Base-by-base conservation (phyloP, 1,284 basidiomycete species). In the Neotropicomus parvogracilis region DNA sequence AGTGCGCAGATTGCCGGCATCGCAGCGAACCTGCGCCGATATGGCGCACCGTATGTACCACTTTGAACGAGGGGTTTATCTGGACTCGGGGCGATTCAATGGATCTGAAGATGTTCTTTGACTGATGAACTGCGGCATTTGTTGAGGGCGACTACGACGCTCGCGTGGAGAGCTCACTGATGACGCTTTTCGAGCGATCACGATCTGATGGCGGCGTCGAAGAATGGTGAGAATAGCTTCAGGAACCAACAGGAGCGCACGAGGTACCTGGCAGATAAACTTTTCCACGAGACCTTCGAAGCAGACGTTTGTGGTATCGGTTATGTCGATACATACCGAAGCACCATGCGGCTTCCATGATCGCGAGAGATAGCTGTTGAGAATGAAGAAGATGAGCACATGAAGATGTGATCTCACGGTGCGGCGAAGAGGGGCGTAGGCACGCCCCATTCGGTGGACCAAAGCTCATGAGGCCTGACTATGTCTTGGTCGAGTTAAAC, bases 301-400 rank as follows among this genome's bases (percentile, higher is more conserved):
- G 50, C 80, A 80, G 1, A 75, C 65, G 56, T 84, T 80, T 19
- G 81, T 79, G 0, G 81, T 83, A 55, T 78, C 75, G 47, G 75
- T 64, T 10, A 71, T 74, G 44, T 67, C 75, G 47, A n/a, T n/a
- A n/a, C n/a, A 75, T 63, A 3, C 70, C 72, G 10, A 61, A 56
- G 41, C 71, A 70, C 73, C 74, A 78, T 10, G 75, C 75, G 5
- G 71, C 69, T 44, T 77, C 74, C 38, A 78, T 60, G 41, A 77
- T 54, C 20, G 59, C 58, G 7, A 75, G 46, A 1, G 68, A 58
- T 13, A 65, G 45, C 3, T 79, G 72, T 68, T 77, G 72, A 48
- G 41, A 17, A 28, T 20, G 11, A 34, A 24, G 14, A 14, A 7
- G 14, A 24, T 3, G 10, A 20, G 10, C 13, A 16, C 10, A 40